Evolutionary conservation across 129 eudicot species (phyloP), one percentile per base, ranked within the genome.

Genomic region (Tanacetum coccineum): DNA sequence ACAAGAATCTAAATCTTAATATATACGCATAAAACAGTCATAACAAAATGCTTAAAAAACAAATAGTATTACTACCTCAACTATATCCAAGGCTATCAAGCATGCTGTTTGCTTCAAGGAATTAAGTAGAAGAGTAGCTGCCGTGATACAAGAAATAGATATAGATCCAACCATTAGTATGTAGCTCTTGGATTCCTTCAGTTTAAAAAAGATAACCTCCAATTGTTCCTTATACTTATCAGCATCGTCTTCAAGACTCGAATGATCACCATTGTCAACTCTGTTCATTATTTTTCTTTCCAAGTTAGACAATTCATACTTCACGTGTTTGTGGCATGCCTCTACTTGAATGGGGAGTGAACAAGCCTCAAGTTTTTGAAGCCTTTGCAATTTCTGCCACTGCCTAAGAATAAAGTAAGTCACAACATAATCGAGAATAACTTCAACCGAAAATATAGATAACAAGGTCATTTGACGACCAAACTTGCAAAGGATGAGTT

Each of bases 301-400:
- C 42, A 36, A 36, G 42, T 36, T 36, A 66, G 64, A 52, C 21
- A 68, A 62, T 69, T 78, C 76, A 58, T 80, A 75, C 68, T 78
- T 70, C 56, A 85, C 76, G 9, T 80, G 80, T 51, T 75, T 60
- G 51, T 39, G 51, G 68, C 65, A 82, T 28, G 63, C 70, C 59
- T 82, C 96, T 67, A 93, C 92, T 74, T 81, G 87, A 47, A 73
- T 15, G 54, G 83, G 85, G 62, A 93, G 72, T 54, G 81, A 74
- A 66, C 54, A 17, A 46, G 96, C 96, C 81, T 93, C 99, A 1
- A 73, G 86, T 70, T 84, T n/a, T 89, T 45, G 96, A 83, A 25
- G 96, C 92, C 85, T 86, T 93, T 26, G 83, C 87, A 75, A 93
- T 88, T 87, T 93, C 95, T 53, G 86, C 92, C 26, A 89, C 87